Percentiles rank a stretch among this genome's conserved stretches.
Conservation (phyloP, 345 rosid genomes). For the Eucalyptus melliodora region DNA sequence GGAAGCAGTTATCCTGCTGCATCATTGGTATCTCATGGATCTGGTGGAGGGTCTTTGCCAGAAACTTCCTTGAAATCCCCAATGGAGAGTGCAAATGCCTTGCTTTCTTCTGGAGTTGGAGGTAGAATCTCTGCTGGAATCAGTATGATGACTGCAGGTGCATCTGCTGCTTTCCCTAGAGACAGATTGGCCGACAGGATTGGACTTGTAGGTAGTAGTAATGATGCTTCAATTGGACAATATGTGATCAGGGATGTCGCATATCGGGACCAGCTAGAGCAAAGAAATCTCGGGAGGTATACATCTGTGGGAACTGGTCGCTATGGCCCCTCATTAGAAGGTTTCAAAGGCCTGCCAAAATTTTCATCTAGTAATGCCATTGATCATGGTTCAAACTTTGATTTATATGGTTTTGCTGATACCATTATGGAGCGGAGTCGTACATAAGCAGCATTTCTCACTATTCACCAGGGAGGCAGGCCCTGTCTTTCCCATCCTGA, state of each 20-base stretch:
- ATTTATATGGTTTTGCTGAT: slow-evolving; percentile 19
- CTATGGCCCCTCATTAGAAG: slow-evolving; percentile 18
- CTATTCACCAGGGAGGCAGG: background rate
- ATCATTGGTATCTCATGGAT: slow-evolving; percentile 17
- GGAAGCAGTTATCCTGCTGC: slow-evolving; percentile 21
- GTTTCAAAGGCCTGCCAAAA: background rate
- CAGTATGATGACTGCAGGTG: background rate
- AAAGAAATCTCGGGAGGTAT: slow-evolving; percentile 10
- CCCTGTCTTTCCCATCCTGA: background rate
- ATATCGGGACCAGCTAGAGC: slow-evolving; percentile 4
- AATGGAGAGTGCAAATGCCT: background rate
- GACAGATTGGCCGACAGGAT: slow-evolving; percentile 3
- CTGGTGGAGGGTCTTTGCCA: slow-evolving; percentile 15
- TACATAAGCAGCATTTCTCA: background rate
- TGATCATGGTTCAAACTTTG: background rate
- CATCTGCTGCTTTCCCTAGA: slow-evolving; percentile 18
- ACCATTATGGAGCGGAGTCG: background rate
- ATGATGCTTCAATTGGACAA: slow-evolving; percentile 5
- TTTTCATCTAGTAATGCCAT: background rate
- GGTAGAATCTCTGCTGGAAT: background rate
- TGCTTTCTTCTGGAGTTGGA: background rate
- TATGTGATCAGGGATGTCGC: slow-evolving; percentile 1
- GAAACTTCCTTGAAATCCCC: slow-evolving; percentile 6
- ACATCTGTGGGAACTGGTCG: slow-evolving; percentile 6
- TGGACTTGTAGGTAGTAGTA: slow-evolving; percentile 5